Evolutionary conservation across 768 basidiomycete genomes (phyloP).

Genomic region (Tephrocybe rancida): DNA sequence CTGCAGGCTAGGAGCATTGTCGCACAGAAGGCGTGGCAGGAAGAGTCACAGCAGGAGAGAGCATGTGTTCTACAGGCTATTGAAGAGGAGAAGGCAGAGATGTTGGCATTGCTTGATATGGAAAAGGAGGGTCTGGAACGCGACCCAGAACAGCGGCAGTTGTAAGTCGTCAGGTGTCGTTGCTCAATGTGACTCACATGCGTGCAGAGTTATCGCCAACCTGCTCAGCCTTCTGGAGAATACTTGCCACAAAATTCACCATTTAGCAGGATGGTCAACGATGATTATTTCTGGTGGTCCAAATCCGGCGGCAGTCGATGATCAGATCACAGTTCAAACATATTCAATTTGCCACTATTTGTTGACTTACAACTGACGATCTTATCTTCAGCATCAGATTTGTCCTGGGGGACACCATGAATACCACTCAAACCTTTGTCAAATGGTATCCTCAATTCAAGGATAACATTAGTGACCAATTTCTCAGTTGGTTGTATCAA

Average conservation of each 20-base stretch:
- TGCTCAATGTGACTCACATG: neutral
- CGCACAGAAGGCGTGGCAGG: neutral
- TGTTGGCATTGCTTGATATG: neutral
- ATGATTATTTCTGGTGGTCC: constrained; percentile 1
- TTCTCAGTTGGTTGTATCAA: neutral
- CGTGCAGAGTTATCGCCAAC: neutral
- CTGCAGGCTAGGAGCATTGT: neutral
- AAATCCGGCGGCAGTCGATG: neutral
- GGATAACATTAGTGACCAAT: neutral
- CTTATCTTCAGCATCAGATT: neutral
- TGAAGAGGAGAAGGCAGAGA: neutral
- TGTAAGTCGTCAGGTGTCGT: neutral
- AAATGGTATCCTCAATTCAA: neutral
- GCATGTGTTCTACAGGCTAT: neutral
- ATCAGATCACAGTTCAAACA: neutral
- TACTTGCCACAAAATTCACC: neutral
- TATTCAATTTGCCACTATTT: neutral
- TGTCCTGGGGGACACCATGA: neutral
- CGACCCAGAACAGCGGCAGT: neutral
- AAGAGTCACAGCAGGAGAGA: neutral
- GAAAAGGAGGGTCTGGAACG: neutral
- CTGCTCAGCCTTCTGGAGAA: neutral
- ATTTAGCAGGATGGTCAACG: neutral
- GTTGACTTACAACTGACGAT: neutral
- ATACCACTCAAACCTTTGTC: neutral